These are phyloP conservation scores for Nicotiana sylvestris DNA, from an alignment of 257 asterid species.

Conservation along the genomic window DNA sequence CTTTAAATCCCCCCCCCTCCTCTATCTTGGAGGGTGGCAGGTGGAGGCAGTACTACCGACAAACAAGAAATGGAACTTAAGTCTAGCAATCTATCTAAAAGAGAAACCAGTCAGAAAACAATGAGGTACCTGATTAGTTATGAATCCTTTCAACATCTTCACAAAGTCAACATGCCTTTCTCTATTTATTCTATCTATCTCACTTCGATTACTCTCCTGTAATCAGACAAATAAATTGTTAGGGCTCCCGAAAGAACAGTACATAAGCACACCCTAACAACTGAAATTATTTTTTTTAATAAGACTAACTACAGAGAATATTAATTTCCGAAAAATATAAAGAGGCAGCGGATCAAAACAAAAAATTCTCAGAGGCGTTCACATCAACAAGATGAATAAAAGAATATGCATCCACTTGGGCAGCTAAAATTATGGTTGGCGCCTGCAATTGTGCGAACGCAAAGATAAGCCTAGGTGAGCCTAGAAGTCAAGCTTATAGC, in stretches of 20 bases:
- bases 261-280: neutral
- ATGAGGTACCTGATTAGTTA: constrained; percentile 62
- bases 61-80: neutral
- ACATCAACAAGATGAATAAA: neutral
- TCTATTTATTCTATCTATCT: constrained; percentile 71
- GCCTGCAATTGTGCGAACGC: neutral
- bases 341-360: neutral
- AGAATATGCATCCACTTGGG: neutral
- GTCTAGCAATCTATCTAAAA: neutral
- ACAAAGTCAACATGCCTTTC: constrained; percentile 72
- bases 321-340: neutral
- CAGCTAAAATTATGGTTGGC: neutral
- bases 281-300: neutral
- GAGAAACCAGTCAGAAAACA: neutral
- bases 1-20: neutral
- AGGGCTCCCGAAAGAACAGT: neutral
- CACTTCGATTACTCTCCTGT: constrained; percentile 88
- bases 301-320: neutral
- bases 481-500: neutral
- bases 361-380: neutral
- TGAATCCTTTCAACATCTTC: constrained; percentile 87
- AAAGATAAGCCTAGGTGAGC: constrained; percentile 1
- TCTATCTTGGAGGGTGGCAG: too few species aligned
- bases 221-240: constrained; percentile 20
- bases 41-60: neutral